Conservation (phyloP, 2,329 filamentous ascomycete genomes). For the Venturia effusa region DNA sequence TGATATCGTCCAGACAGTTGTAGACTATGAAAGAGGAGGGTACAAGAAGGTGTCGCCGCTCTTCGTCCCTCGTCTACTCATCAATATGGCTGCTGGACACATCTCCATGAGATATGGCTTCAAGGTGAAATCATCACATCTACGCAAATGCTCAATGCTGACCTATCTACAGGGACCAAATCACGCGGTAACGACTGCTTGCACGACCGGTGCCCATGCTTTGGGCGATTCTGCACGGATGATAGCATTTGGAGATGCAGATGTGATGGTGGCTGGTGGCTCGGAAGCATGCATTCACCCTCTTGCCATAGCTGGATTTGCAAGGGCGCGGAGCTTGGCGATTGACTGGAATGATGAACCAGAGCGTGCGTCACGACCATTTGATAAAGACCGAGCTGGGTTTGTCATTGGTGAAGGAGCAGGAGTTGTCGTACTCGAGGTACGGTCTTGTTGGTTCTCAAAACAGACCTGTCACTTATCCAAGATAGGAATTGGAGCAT, state of each 20-base stretch:
- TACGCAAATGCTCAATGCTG: no score
- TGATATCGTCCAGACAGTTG: slow-evolving; percentile 74
- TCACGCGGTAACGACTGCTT: slow-evolving; percentile 86
- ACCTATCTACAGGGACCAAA: slow-evolving; percentile 54
- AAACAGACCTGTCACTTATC: slow-evolving; percentile 10
- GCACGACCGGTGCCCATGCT: slow-evolving; percentile 90
- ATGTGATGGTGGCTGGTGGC: slow-evolving; percentile 94
- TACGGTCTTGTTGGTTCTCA: slow-evolving; percentile 17
- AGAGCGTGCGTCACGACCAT: slow-evolving; percentile 65
- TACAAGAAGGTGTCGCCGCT: slow-evolving; percentile 88
- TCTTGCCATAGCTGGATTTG: slow-evolving; percentile 83
- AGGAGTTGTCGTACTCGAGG: slow-evolving; percentile 75
- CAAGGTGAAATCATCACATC: no score
- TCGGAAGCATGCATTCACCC: slow-evolving; percentile 95
- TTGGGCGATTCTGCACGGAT: slow-evolving; percentile 90
- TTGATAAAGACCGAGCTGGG: slow-evolving; percentile 67
- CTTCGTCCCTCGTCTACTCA: slow-evolving; percentile 85
- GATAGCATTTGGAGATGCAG: slow-evolving; percentile 80
- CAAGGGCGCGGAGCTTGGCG: slow-evolving; percentile 73
- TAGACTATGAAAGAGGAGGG: slow-evolving; percentile 64
- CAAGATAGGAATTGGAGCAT: slow-evolving; percentile 62
- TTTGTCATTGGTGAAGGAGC: slow-evolving; percentile 94
- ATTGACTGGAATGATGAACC: slow-evolving; percentile 70
- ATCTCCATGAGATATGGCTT: slow-evolving; percentile 89
- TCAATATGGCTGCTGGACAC: slow-evolving; percentile 91